phyloP scores from a whole-genome alignment of 441 rosid species.

The Populus hybrid region DNA sequence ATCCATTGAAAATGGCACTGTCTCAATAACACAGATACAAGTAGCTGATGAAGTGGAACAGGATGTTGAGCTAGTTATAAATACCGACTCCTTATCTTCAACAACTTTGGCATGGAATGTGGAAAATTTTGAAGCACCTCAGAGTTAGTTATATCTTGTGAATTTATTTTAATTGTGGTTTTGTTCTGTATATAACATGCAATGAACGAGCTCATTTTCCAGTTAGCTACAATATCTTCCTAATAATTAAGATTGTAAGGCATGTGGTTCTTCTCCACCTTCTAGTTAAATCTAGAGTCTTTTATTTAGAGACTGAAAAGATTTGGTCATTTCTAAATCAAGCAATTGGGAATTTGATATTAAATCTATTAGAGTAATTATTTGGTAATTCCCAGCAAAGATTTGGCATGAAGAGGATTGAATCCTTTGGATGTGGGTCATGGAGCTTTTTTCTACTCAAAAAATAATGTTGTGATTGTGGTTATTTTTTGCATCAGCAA shows the following conservation, averaged over 20 bases:
- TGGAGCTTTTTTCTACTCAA: not conserved
- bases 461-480: not conserved
- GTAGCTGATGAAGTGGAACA: conserved; percentile 31
- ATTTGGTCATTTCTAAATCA: not conserved
- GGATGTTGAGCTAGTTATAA: conserved; percentile 30
- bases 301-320: not conserved
- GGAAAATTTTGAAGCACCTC: conserved; percentile 66
- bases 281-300: not conserved
- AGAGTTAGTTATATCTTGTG: conserved; percentile 45
- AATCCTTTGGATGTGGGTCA: not conserved
- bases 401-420: not conserved
- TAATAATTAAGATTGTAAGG: not conserved
- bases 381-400: not conserved
- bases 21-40: conserved; percentile 25
- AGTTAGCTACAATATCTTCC: not conserved
- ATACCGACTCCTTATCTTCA: conserved; percentile 35
- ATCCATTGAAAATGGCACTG: conserved; percentile 36
- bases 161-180: conserved; percentile 16
- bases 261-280: not conserved
- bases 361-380: not conserved
- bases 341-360: not conserved
- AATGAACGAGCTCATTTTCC: conserved; percentile 12
- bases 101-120: conserved; percentile 48
- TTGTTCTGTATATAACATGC: conserved; percentile 4
- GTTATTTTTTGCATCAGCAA: not conserved